Conservation (phyloP, 805 yeast genomes). For the Pichia cabralensis region DNA sequence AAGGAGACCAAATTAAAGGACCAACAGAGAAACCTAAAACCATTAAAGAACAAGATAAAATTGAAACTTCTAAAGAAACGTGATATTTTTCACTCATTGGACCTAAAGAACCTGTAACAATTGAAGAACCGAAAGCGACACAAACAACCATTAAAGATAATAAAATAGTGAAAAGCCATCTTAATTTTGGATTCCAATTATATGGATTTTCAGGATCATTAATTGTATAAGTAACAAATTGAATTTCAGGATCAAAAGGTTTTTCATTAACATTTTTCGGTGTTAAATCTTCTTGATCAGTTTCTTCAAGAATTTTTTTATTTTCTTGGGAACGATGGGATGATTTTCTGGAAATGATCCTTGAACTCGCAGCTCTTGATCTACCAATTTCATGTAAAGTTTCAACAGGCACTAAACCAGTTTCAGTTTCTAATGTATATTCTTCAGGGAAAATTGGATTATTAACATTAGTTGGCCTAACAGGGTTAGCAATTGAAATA, state of each 20-base stretch:
- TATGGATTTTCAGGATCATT: slow-evolving; percentile 87
- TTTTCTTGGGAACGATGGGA: slow-evolving; percentile 18
- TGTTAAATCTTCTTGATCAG: slow-evolving; percentile 14
- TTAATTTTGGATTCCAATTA: slow-evolving; percentile 55
- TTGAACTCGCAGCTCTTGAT: slow-evolving; percentile 16
- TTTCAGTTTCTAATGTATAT: slow-evolving; percentile 75
- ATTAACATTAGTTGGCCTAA: slow-evolving; percentile 41
- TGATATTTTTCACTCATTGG: slow-evolving; percentile 53
- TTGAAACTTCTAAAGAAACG: slow-evolving; percentile 72
- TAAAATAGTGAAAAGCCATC: slow-evolving; percentile 60
- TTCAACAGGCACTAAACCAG: slow-evolving; percentile 78
- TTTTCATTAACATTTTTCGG: slow-evolving; percentile 3
- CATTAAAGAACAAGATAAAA: slow-evolving; percentile 74
- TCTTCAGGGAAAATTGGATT: slow-evolving; percentile 87
- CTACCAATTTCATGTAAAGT: slow-evolving; percentile 66
- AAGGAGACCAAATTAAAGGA: slow-evolving; percentile 83
- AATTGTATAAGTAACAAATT: slow-evolving; percentile 72
- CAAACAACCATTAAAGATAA: slow-evolving; percentile 68
- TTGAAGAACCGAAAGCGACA: slow-evolving; percentile 90
- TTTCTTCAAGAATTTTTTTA: slow-evolving; percentile 10
- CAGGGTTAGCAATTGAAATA: slow-evolving; percentile 45
- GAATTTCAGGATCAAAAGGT: slow-evolving; percentile 52
- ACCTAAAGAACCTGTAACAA: slow-evolving; percentile 79
- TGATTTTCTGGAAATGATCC: slow-evolving; percentile 13
- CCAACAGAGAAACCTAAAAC: slow-evolving; percentile 84